Conservation (phyloP, 371 early-diverging fungal species). For the Zancudomyces culisetae region DNA sequence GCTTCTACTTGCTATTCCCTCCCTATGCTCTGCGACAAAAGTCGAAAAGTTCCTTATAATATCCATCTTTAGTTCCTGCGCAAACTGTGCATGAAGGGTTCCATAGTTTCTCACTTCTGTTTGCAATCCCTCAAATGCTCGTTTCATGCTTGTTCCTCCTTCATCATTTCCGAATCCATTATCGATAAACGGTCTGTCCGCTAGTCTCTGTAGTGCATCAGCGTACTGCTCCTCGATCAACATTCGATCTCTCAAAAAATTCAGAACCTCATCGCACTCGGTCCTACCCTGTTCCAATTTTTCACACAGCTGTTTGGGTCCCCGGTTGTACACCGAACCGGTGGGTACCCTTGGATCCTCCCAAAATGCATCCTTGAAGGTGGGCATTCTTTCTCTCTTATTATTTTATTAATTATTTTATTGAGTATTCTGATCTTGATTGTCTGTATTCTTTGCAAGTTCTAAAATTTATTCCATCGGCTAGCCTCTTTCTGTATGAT, state of each 20-base stretch:
- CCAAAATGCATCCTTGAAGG: slow-evolving; percentile 25
- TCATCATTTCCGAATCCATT: slow-evolving; percentile 51
- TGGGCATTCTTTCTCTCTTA: slow-evolving; percentile 11
- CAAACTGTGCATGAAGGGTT: slow-evolving; percentile 34
- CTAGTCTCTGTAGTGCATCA: slow-evolving; percentile 31
- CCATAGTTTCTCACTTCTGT: slow-evolving; percentile 33
- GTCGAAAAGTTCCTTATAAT: slow-evolving; percentile 39
- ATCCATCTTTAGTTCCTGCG: slow-evolving; percentile 29
- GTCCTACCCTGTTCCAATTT: slow-evolving; percentile 45
- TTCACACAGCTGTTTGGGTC: slow-evolving; percentile 38
- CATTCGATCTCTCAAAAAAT: slow-evolving; percentile 42
- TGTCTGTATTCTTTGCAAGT: too few relatives aligned
- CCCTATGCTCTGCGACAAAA: slow-evolving; percentile 34
- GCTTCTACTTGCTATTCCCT: slow-evolving; percentile 23
- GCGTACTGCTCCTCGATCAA: slow-evolving; percentile 43
- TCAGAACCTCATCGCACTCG: slow-evolving; percentile 50
- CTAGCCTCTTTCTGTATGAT: too few relatives aligned
- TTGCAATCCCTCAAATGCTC: slow-evolving; percentile 39
- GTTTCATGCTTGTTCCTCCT: slow-evolving; percentile 45
- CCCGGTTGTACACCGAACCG: slow-evolving; percentile 26
- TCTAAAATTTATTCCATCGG: too few relatives aligned
- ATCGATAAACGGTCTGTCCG: slow-evolving; percentile 19
- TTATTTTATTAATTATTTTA: too few relatives aligned
- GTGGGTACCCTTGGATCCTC: slow-evolving; percentile 19
- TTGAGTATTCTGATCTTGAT: too few relatives aligned